A percentile compares a stretch with the other conserved stretches of the same genome.
phyloP scores from a whole-genome alignment of 148 eudicot species.

The Vaccinium myrtillus region DNA sequence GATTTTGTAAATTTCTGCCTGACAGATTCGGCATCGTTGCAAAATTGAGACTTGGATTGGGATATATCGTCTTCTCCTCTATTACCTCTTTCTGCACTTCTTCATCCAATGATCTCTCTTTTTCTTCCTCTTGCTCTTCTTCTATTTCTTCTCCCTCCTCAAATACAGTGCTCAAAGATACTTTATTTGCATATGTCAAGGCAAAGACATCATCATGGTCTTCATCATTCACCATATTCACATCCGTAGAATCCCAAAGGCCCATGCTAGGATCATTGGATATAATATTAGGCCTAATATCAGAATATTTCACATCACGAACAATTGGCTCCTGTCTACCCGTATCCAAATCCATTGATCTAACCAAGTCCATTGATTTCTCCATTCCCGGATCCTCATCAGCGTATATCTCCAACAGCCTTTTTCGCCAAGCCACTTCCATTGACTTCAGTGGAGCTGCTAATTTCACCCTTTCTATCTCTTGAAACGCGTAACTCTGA shows the following conservation, averaged over 20 bases:
- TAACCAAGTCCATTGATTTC: conserved; percentile 82
- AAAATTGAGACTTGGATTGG: conserved; percentile 8
- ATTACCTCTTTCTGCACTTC: conserved; percentile 90
- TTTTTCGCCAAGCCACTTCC: conserved; percentile 53
- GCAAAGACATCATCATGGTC: conserved; percentile 21
- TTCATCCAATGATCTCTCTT: conserved; percentile 44
- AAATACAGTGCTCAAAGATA: conserved; percentile 72
- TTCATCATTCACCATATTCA: conserved; percentile 13
- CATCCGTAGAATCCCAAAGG: conserved; percentile 13
- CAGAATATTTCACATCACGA: conserved; percentile 40
- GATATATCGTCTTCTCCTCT: conserved; percentile 60
- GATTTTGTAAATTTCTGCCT: neutral
- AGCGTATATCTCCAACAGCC: conserved; percentile 54
- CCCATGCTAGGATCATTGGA: conserved; percentile 6
- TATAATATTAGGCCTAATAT: conserved; percentile 20
- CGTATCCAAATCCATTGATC: conserved; percentile 54
- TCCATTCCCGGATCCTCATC: conserved; percentile 84
- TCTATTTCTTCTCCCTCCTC: conserved; percentile 80
- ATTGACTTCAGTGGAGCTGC: conserved; percentile 32
- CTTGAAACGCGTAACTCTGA: conserved; percentile 54
- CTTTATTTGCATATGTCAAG: conserved; percentile 34
- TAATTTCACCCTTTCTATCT: conserved; percentile 50
- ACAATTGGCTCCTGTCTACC: conserved; percentile 48
- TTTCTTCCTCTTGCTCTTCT: conserved; percentile 41
- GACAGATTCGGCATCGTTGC: conserved; percentile 3